A percentile compares a stretch with the other conserved stretches of the same genome.
These are phyloP conservation scores for Dysphania ambrosioides DNA, from an alignment of 148 eudicot genomes.

Conservation along the genomic window DNA sequence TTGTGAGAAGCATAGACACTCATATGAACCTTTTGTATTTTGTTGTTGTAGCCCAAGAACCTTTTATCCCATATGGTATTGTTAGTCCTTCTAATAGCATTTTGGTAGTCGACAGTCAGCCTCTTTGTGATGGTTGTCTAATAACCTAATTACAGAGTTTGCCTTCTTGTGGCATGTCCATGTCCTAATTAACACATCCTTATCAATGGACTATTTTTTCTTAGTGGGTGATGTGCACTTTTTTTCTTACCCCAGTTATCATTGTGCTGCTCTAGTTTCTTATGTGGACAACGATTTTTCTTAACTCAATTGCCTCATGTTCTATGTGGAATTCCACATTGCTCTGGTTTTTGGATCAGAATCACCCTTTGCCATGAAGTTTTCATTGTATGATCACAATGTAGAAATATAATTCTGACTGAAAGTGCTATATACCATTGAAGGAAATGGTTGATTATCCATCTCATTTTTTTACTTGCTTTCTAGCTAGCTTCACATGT, in stretches of 20 bases:
- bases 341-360: background rate
- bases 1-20: too few species aligned
- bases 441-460: background rate
- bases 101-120: too few species aligned
- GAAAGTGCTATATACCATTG: background rate
- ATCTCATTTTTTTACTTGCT: background rate
- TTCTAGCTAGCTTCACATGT: slow-evolving; percentile 1
- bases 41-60: too few species aligned
- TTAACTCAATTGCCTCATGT: too few species aligned
- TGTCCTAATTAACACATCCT: too few species aligned
- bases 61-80: too few species aligned
- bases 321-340: background rate
- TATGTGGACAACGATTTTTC: too few species aligned
- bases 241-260: background rate
- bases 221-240: background rate
- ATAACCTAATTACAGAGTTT: too few species aligned
- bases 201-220: background rate
- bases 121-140: too few species aligned
- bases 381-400: background rate
- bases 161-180: too few species aligned
- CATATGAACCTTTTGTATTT: too few species aligned
- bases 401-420: background rate
- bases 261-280: background rate
- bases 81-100: too few species aligned
- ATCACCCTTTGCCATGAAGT: background rate